Evolutionary conservation across 202 grass and related monocot species (phyloP).

Genomic region (Tripidium arundinaceum): DNA sequence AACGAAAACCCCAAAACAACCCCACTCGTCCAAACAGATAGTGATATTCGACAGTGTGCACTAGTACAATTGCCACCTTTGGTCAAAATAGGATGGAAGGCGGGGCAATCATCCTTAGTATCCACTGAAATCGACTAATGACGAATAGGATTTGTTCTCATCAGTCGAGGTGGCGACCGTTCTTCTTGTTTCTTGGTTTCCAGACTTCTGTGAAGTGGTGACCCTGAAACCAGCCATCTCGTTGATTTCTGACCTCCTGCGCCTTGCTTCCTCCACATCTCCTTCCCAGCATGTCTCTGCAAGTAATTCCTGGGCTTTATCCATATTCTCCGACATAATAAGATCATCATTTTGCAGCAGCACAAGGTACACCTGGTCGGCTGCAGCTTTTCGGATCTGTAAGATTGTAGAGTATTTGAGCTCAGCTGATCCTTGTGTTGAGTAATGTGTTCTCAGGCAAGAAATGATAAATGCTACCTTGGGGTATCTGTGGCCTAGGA

Average conservation of each 20-base stretch:
- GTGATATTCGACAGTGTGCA: neutral
- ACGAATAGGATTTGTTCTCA: conserved; percentile 88
- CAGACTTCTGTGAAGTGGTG: conserved; percentile 2
- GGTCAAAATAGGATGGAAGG: neutral
- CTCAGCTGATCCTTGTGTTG: neutral
- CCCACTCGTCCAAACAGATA: neutral
- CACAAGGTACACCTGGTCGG: conserved; percentile 89
- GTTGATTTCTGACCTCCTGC: conserved; percentile 48
- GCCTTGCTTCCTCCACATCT: conserved; percentile 58
- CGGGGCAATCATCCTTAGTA: conserved; percentile 44
- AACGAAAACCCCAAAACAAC: neutral
- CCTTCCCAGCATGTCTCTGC: conserved; percentile 88
- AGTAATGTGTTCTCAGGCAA: conserved; percentile 2
- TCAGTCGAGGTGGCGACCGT: conserved; percentile 33
- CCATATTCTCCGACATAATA: conserved; percentile 41
- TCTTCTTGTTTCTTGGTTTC: conserved; percentile 27
- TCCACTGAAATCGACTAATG: conserved; percentile 80
- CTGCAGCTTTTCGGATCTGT: conserved; percentile 79
- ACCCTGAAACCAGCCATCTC: conserved; percentile 52
- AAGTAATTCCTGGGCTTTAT: conserved; percentile 66
- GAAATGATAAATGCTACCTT: conserved; percentile 56
- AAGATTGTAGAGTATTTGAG: conserved; percentile 21
- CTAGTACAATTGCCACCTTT: neutral
- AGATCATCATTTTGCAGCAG: conserved; percentile 65
- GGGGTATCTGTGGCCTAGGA: conserved; percentile 83